Percentiles rank a stretch among this genome's conserved stretches.
Evolutionary conservation across 2,329 filamentous ascomycete genomes (phyloP).

Genomic region (Aureobasidium sp.): DNA sequence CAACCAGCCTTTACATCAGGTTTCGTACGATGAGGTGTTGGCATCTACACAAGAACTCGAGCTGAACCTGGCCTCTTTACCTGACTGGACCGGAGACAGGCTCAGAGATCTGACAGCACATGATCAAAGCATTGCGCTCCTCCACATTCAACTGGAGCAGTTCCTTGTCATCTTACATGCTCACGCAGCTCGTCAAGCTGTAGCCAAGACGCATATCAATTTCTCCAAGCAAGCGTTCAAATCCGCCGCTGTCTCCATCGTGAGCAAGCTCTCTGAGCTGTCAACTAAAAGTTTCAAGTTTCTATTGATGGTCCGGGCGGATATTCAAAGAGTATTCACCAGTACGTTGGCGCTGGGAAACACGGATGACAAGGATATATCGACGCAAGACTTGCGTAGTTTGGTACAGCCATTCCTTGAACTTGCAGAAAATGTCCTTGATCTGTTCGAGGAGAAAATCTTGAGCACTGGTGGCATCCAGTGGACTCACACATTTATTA

Average conservation of each 20-base stretch:
- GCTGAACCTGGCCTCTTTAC: conserved; percentile 20
- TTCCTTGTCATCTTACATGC: conserved; percentile 25
- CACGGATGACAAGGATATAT: not conserved
- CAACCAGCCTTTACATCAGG: conserved; percentile 24
- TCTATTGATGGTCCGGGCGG: not conserved
- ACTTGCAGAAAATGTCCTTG: conserved; percentile 1
- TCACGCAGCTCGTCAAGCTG: conserved; percentile 21
- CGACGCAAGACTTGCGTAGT: not conserved
- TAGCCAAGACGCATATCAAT: conserved; percentile 19
- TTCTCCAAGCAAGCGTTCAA: conserved; percentile 18
- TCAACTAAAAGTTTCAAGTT: not conserved
- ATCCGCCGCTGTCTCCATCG: conserved; percentile 2
- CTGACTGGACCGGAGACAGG: conserved; percentile 17
- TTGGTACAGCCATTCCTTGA: not conserved
- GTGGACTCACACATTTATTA: not conserved
- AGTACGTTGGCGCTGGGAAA: not conserved
- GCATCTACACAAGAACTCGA: conserved; percentile 27
- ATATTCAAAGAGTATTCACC: not conserved
- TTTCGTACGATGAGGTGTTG: conserved; percentile 25
- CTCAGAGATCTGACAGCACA: conserved; percentile 1
- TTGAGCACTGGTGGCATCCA: not conserved
- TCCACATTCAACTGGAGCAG: conserved; percentile 24
- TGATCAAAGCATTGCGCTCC: conserved; percentile 17
- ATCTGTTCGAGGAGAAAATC: conserved; percentile 8
- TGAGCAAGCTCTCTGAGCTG: not conserved